phyloP scores from a whole-genome alignment of 2,329 filamentous ascomycete genomes.

The Alternaria ventricosa region DNA sequence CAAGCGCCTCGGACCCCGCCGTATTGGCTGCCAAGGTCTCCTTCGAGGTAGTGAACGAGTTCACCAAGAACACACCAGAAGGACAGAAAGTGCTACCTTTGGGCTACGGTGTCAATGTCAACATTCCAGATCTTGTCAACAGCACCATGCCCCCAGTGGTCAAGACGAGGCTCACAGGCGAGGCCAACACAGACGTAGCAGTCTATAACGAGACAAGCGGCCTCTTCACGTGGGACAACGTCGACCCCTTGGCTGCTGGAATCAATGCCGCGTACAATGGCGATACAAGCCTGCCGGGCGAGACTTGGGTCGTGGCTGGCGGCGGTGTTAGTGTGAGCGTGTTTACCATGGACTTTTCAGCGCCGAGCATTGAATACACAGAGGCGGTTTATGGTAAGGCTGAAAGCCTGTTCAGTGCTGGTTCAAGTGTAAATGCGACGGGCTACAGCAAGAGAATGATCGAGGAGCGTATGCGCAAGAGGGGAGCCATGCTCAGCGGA shows the following conservation, averaged over 20 bases:
- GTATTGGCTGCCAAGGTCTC: slow-evolving; percentile 54
- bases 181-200: slow-evolving; percentile 56
- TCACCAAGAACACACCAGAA: slow-evolving; percentile 49
- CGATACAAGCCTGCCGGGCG: slow-evolving; percentile 58
- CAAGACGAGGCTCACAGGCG: slow-evolving; percentile 58
- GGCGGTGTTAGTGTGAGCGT: slow-evolving; percentile 54
- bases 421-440: slow-evolving; percentile 5
- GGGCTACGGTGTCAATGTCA: slow-evolving; percentile 61
- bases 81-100: slow-evolving; percentile 51
- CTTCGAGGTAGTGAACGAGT: slow-evolving; percentile 53
- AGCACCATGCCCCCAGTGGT: slow-evolving; percentile 54
- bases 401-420: slow-evolving; percentile 13
- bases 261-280: slow-evolving; percentile 61
- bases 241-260: slow-evolving; percentile 55
- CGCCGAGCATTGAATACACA: slow-evolving; percentile 48
- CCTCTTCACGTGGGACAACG: slow-evolving; percentile 58
- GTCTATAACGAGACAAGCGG: slow-evolving; percentile 54
- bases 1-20: slow-evolving; percentile 53
- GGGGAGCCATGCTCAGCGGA: slow-evolving; percentile 15
- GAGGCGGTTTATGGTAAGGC: slow-evolving; percentile 27
- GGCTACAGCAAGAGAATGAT: slow-evolving; percentile 28
- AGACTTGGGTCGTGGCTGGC: slow-evolving; percentile 56
- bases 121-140: slow-evolving; percentile 55
- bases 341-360: slow-evolving; percentile 61
- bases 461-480: slow-evolving; percentile 24